These are phyloP conservation scores for Elongisporangium senticosum DNA, from an alignment of 352 stramenopile species.

Conservation along the genomic window DNA sequence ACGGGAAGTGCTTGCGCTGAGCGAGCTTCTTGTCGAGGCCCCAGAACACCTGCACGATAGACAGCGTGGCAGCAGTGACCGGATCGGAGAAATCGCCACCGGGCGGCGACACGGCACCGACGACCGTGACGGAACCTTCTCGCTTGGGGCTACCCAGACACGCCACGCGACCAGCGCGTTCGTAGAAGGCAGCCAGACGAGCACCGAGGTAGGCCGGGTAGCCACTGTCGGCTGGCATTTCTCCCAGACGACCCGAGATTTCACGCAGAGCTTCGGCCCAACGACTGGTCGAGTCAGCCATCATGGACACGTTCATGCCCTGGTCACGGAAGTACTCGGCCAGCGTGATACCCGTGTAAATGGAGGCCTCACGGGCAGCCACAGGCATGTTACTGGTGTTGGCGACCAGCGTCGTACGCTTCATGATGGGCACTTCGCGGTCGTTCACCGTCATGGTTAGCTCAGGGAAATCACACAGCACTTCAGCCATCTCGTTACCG, in stretches of 20 bases:
- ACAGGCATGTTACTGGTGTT: constrained; percentile 99
- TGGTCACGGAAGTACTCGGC: constrained; percentile 99
- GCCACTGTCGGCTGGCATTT: constrained; percentile 98
- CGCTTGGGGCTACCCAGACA: constrained; percentile 96
- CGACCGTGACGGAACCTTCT: constrained; percentile 98
- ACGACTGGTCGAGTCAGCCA: constrained; percentile 99
- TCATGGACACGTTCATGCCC: constrained; percentile 99
- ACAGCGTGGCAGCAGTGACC: constrained; percentile 98
- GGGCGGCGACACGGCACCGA: constrained; percentile 98
- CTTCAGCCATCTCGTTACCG: constrained; percentile 99
- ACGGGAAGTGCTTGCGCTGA: constrained; percentile 99
- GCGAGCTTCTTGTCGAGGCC: constrained; percentile 99
- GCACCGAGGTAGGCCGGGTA: constrained; percentile 98
- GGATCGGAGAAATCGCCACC: constrained; percentile 99
- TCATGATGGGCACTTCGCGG: constrained; percentile 98
- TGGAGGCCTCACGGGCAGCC: constrained; percentile 98
- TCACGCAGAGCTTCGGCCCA: constrained; percentile 99
- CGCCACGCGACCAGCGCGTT: constrained; percentile 96
- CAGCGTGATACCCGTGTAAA: constrained; percentile 99
- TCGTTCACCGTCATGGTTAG: constrained; percentile 98
- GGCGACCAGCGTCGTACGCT: constrained; percentile 98
- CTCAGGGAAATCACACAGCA: constrained; percentile 99
- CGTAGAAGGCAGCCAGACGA: constrained; percentile 99
- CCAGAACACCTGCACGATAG: constrained; percentile 99
- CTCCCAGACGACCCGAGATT: constrained; percentile 98